A percentile compares a stretch with the other conserved stretches of the same genome.
These are phyloP conservation scores for Pseudonitzschia pungens DNA, from an alignment of 108 stramenopile genomes.

Conservation along the genomic window DNA sequence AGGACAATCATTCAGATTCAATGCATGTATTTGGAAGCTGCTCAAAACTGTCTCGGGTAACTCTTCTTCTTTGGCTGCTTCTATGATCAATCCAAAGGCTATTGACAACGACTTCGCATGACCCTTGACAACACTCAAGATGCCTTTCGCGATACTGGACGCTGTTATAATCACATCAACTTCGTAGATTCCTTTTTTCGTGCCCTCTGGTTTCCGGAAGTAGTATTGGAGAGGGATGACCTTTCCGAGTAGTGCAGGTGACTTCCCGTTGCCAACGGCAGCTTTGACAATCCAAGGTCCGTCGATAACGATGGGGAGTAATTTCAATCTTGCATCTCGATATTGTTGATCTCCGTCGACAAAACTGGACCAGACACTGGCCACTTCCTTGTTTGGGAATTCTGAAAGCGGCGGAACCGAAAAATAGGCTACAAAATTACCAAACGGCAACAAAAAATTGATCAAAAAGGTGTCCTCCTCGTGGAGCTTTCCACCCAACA, in stretches of 20 bases:
- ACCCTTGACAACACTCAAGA: conserved; percentile 86
- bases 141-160: conserved; percentile 82
- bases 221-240: conserved; percentile 88
- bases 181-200: conserved; percentile 75
- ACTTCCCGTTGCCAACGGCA: conserved; percentile 85
- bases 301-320: conserved; percentile 85
- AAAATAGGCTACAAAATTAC: conserved; percentile 89
- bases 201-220: conserved; percentile 53
- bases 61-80: conserved; percentile 74
- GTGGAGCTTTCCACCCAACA: conserved; percentile 73
- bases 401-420: conserved; percentile 61
- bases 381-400: conserved; percentile 60
- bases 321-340: conserved; percentile 83
- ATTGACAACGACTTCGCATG: conserved; percentile 78
- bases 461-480: conserved; percentile 84
- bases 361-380: conserved; percentile 74
- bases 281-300: conserved; percentile 91
- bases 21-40: conserved; percentile 72
- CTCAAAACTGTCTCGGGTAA: conserved; percentile 85
- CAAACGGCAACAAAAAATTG: conserved; percentile 90
- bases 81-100: conserved; percentile 89
- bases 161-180: conserved; percentile 86
- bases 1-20: conserved; percentile 83
- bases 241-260: conserved; percentile 84
- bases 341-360: conserved; percentile 81